Evolutionary conservation across 1,284 basidiomycete species (phyloP).

Genomic region (Entoloma clypeatum): DNA sequence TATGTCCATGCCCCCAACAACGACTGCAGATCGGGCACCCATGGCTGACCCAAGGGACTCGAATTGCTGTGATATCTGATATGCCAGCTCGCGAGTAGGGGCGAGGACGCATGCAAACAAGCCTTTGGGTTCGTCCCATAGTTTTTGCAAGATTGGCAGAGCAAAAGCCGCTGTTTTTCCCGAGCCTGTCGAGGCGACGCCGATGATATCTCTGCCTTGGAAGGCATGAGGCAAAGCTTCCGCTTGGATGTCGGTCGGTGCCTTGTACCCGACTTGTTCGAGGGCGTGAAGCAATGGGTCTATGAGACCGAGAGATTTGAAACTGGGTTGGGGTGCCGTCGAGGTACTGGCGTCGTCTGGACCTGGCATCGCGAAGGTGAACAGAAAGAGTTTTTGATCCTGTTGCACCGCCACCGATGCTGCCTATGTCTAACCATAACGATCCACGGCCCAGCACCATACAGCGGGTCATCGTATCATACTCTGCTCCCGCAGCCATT

Average conservation of each 20-base stretch:
- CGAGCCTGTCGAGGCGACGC: constrained; percentile 94
- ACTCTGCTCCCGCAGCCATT: constrained; percentile 58
- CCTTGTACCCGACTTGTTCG: constrained; percentile 77
- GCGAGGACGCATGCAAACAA: constrained; percentile 94
- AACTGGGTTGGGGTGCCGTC: constrained; percentile 37
- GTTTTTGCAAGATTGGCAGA: constrained; percentile 91
- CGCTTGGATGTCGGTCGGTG: constrained; percentile 90
- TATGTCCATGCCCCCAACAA: constrained; percentile 96
- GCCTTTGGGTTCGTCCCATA: constrained; percentile 95
- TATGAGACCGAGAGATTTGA: constrained; percentile 82
- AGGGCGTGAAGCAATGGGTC: constrained; percentile 88
- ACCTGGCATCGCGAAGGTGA: constrained; percentile 37
- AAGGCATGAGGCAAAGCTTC: constrained; percentile 90
- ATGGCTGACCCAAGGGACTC: constrained; percentile 91
- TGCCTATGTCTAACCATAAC: constrained; percentile 10
- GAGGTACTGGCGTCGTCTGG: constrained; percentile 63
- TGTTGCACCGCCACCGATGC: constrained; percentile 19
- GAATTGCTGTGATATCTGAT: constrained; percentile 97
- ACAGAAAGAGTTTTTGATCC: constrained; percentile 15
- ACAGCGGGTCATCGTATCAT: constrained; percentile 58
- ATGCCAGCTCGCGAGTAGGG: constrained; percentile 97
- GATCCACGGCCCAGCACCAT: constrained; percentile 20
- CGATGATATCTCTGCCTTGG: constrained; percentile 92
- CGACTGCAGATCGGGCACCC: constrained; percentile 87
- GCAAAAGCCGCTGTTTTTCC: constrained; percentile 99